A percentile compares a stretch with the other conserved stretches of the same genome.
These are phyloP conservation scores for Corrigiola litoralis DNA, from an alignment of 179 eudicot species.

Conservation along the genomic window DNA sequence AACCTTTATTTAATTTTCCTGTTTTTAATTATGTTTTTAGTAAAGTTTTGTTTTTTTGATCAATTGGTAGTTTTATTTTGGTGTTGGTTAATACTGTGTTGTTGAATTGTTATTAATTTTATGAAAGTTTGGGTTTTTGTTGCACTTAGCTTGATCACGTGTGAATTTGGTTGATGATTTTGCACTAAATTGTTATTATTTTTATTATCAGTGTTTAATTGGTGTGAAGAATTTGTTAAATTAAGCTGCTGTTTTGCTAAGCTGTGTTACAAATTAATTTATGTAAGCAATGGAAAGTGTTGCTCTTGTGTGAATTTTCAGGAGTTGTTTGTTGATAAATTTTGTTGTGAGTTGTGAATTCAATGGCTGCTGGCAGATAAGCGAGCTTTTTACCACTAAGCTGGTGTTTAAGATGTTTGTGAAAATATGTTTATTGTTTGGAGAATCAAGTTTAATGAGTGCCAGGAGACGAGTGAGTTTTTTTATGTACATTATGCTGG, in stretches of 20 bases:
- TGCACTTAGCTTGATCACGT: neutral
- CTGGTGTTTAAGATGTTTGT: too few relatives aligned
- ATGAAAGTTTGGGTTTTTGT: neutral
- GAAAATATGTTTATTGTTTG: too few relatives aligned
- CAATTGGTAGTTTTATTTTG: neutral
- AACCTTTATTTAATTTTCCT: neutral
- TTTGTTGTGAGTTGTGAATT: neutral
- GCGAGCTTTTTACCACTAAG: neutral
- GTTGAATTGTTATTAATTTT: neutral
- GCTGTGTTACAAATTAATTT: too few relatives aligned
- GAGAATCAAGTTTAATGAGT: too few relatives aligned
- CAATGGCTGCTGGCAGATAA: neutral
- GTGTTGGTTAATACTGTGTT: neutral
- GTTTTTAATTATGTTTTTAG: too few relatives aligned
- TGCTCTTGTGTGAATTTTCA: neutral
- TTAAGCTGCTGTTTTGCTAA: neutral
- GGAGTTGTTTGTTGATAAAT: too few relatives aligned
- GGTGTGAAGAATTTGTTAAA: neutral
- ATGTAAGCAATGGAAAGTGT: neutral
- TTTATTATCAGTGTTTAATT: neutral
- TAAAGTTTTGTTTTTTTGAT: too few relatives aligned
- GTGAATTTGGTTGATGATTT: neutral
- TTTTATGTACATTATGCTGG: too few relatives aligned
- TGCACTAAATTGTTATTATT: neutral
- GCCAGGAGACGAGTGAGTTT: too few relatives aligned